Percentiles rank a stretch among this genome's conserved stretches.
phyloP scores from a whole-genome alignment of 768 basidiomycete species.

The Tubosaeta brunneosetosa region DNA sequence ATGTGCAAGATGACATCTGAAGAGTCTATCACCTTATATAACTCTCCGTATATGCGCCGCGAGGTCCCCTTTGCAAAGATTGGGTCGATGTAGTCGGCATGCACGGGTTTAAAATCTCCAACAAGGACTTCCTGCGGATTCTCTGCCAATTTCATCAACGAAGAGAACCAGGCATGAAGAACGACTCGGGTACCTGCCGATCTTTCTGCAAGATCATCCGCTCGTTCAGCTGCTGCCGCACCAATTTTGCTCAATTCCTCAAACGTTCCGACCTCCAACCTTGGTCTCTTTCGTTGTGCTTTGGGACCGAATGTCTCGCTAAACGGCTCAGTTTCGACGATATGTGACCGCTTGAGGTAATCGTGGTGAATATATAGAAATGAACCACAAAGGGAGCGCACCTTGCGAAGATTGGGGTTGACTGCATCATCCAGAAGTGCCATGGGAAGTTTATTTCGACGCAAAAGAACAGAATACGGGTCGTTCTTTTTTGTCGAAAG shows the following conservation, averaged over 20 bases:
- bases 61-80: conserved; percentile 96
- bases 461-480: conserved; percentile 92
- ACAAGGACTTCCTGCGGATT: conserved; percentile 7
- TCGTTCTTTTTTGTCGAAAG: conserved; percentile 82
- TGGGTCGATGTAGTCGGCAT: conserved; percentile 81
- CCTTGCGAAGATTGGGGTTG: conserved; percentile 78
- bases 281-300: conserved; percentile 87
- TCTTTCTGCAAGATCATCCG: conserved; percentile 34
- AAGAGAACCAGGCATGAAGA: neutral
- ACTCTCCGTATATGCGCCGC: conserved; percentile 91
- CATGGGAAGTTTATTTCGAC: conserved; percentile 96
- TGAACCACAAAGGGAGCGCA: conserved; percentile 19
- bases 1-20: conserved; percentile 95
- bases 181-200: conserved; percentile 38
- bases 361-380: neutral
- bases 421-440: conserved; percentile 86
- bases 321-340: conserved; percentile 96
- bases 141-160: conserved; percentile 7
- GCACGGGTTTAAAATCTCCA: conserved; percentile 49
- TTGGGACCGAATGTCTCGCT: conserved; percentile 93
- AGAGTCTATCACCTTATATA: conserved; percentile 99
- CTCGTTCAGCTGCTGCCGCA: conserved; percentile 49
- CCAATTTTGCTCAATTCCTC: conserved; percentile 79
- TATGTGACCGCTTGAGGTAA: conserved; percentile 70
- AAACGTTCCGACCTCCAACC: conserved; percentile 83